Base-by-base conservation (phyloP, 2,329 filamentous ascomycete species). In the Aspergillus fumigatiaffinis region DNA sequence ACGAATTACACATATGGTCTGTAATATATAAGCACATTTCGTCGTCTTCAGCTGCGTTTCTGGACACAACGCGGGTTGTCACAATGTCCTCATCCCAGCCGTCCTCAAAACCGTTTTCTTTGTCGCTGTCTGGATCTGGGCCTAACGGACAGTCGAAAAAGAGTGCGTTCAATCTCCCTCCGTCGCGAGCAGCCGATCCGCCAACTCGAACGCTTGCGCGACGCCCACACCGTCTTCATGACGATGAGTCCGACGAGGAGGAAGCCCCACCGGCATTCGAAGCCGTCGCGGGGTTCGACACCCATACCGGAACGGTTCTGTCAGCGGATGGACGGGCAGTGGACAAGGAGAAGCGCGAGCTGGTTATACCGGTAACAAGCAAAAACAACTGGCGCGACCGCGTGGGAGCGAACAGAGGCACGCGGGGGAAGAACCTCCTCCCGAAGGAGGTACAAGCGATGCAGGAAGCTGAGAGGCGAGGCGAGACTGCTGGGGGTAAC, bases 281-380 rank as follows among this genome's bases (percentile, higher is more conserved):
- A 63, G 74, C 73, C 52, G 82, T 85, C 25, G 79, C 80, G 5
- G 82, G 82, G 28, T 86, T 84, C 66, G 82, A 85, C 68, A 73
- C 73, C 2, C 68, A 65, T 42, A 73, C 74, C 1, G 76, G 76
- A 21, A 72, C 67, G 23, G 73, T 71, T 3, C 73, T 78, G 44
- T 64, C 69, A 3, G 68, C 65, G 73, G 57, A 84, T 76, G 51
- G 61, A 29, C 51, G 63, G 21, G 57, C 59, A 21, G 60, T 65
- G 7, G 60, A 75, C 60, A 60, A 78, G 68, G 66, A 79, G 78
- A 74, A 75, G 42, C 80, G 88, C 68, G 85, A 88, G 63, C 84
- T 92, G 78, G 91, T 93, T 68, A 85, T 85, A 32, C 87, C 90
- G 68, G 89, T 92, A 59, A 89, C 91, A 75, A 90, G 87, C 68